phyloP scores from a whole-genome alignment of 805 yeast species.

The Yarrowia bubula region DNA sequence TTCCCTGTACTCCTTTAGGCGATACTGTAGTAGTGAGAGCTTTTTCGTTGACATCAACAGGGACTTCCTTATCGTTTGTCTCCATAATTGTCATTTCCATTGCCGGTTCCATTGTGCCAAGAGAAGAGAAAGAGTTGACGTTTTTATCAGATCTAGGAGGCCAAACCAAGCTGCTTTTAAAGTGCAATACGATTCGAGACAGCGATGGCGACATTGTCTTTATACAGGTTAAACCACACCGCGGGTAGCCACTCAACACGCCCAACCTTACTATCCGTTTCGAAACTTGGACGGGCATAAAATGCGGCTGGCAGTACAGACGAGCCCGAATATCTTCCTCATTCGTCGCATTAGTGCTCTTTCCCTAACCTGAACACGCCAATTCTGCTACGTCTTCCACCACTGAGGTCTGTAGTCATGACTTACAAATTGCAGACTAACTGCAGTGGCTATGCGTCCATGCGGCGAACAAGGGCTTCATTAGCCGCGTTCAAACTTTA shows the following conservation, averaged over 20 bases:
- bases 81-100: too few relatives aligned
- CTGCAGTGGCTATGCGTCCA: not conserved
- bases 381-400: not conserved
- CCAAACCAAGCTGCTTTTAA: not conserved
- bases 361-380: not conserved
- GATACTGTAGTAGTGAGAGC: too few relatives aligned
- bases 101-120: too few relatives aligned
- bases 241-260: too few relatives aligned
- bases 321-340: not conserved
- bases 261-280: not conserved
- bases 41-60: too few relatives aligned
- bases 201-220: not conserved
- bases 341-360: not conserved
- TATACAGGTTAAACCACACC: too few relatives aligned
- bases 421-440: not conserved
- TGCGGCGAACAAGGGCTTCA: not conserved
- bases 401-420: not conserved
- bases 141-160: not conserved
- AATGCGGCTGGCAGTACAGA: not conserved
- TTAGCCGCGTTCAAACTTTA: conserved; percentile 4
- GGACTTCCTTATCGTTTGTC: too few relatives aligned
- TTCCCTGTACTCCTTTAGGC: not conserved
- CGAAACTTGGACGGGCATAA: not conserved
- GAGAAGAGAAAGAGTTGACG: too few relatives aligned
- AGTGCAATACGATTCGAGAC: not conserved